A percentile compares a stretch with the other conserved stretches of the same genome.
phyloP scores from a whole-genome alignment of 108 stramenopile genomes.

The Epipyxis sp. region DNA sequence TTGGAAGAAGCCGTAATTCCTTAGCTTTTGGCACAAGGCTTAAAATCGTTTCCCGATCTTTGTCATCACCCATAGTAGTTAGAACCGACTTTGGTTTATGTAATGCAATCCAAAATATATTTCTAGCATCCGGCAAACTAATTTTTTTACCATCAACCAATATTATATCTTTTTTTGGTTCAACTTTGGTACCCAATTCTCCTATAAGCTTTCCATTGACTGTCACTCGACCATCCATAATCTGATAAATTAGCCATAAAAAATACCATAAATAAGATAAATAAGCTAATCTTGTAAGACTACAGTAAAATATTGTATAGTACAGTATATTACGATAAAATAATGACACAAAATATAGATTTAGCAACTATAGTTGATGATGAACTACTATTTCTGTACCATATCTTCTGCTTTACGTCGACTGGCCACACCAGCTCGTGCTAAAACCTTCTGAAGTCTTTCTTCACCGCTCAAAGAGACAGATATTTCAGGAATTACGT shows the following conservation, averaged over 20 bases:
- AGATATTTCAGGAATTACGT: no score
- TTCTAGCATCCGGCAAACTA: background rate
- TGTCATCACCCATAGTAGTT: constrained; percentile 13
- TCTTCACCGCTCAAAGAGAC: background rate
- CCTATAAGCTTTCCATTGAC: constrained; percentile 32
- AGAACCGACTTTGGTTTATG: constrained; percentile 32
- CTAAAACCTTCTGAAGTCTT: background rate
- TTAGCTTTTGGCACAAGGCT: constrained; percentile 12
- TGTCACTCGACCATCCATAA: constrained; percentile 43
- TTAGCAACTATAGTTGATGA: no score
- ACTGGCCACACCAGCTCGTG: background rate
- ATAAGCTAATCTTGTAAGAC: no score
- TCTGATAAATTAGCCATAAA: constrained; percentile 15
- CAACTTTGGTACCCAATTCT: constrained; percentile 12
- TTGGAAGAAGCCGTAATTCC: constrained; percentile 43
- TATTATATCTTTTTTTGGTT: constrained; percentile 7
- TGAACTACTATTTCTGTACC: background rate
- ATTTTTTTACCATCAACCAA: constrained; percentile 14
- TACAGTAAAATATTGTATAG: no score
- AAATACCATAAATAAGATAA: background rate
- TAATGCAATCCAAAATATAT: constrained; percentile 15
- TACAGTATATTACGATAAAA: no score
- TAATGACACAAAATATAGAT: no score
- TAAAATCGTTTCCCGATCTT: constrained; percentile 8
- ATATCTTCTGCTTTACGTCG: background rate